Conservation (phyloP, 768 basidiomycete genomes). For the Sporobolomyces roseus region DNA sequence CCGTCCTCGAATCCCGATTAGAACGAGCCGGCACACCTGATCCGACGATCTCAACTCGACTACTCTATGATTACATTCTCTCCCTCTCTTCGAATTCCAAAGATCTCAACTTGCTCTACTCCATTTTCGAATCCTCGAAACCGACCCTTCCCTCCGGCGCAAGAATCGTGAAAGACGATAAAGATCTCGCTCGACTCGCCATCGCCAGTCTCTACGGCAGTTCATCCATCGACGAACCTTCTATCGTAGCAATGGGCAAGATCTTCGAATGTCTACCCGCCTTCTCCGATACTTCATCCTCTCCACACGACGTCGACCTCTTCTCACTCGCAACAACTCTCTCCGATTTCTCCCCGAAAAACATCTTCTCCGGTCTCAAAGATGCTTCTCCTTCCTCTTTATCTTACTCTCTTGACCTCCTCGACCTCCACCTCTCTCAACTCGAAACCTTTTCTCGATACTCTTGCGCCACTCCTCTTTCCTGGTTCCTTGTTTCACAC, state of each 20-base stretch:
- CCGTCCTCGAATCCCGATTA: conserved; percentile 79
- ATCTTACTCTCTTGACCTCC: conserved; percentile 77
- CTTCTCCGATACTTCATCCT: conserved; percentile 59
- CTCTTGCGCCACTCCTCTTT: conserved; percentile 73
- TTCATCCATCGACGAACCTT: conserved; percentile 57
- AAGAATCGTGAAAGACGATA: conserved; percentile 73
- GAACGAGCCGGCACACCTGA: conserved; percentile 68
- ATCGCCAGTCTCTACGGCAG: conserved; percentile 83
- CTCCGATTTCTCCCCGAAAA: conserved; percentile 49
- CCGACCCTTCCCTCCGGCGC: conserved; percentile 69
- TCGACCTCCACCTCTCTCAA: conserved; percentile 89
- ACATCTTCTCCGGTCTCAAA: conserved; percentile 72
- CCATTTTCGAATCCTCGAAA: conserved; percentile 86
- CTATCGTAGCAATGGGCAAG: conserved; percentile 60
- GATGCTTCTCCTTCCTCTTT: conserved; percentile 59
- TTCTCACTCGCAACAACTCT: conserved; percentile 48
- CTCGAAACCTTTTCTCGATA: conserved; percentile 88
- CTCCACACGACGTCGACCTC: conserved; percentile 6
- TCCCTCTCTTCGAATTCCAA: conserved; percentile 60
- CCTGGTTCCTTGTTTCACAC: conserved; percentile 84
- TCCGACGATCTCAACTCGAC: conserved; percentile 54
- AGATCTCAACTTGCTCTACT: conserved; percentile 64
- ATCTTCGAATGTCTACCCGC: conserved; percentile 96
- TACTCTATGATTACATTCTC: conserved; percentile 40
- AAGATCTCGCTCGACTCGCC: conserved; percentile 78